These are phyloP conservation scores for Colletotrichum sansevieriae DNA, from an alignment of 2,329 filamentous ascomycete species.

Conservation along the genomic window DNA sequence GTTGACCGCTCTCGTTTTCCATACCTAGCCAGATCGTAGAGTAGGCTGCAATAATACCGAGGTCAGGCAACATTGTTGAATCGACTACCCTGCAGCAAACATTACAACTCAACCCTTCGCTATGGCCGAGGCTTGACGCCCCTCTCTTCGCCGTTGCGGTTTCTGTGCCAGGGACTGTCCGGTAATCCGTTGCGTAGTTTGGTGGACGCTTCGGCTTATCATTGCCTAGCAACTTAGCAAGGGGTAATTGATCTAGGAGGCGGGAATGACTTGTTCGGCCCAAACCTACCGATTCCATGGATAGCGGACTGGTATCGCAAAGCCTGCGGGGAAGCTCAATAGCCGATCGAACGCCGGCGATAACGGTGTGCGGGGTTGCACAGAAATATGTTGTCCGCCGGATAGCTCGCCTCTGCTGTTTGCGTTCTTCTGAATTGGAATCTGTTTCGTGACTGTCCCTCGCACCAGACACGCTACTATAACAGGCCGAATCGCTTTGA, in stretches of 20 bases:
- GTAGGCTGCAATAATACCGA: neutral
- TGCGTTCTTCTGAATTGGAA: too few relatives aligned
- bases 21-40: too few relatives aligned
- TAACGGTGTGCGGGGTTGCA: constrained; percentile 34
- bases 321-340: constrained; percentile 16
- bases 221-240: neutral
- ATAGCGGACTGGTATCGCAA: neutral
- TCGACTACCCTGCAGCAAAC: too few relatives aligned
- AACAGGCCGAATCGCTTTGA: constrained; percentile 7
- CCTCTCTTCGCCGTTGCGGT: neutral
- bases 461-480: neutral
- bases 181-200: constrained; percentile 9
- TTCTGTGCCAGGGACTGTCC: neutral
- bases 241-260: neutral
- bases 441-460: neutral
- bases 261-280: constrained; percentile 5
- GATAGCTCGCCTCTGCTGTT: too few relatives aligned
- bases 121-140: too few relatives aligned
- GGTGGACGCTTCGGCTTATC: constrained; percentile 27
- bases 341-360: constrained; percentile 17
- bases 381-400: too few relatives aligned
- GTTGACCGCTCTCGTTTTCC: too few relatives aligned
- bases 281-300: constrained; percentile 10
- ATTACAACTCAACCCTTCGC: too few relatives aligned
- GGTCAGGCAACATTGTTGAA: neutral